These are phyloP conservation scores for Chaetomiaceae sp. DNA, from an alignment of 2,329 filamentous ascomycete genomes.

Conservation along the genomic window DNA sequence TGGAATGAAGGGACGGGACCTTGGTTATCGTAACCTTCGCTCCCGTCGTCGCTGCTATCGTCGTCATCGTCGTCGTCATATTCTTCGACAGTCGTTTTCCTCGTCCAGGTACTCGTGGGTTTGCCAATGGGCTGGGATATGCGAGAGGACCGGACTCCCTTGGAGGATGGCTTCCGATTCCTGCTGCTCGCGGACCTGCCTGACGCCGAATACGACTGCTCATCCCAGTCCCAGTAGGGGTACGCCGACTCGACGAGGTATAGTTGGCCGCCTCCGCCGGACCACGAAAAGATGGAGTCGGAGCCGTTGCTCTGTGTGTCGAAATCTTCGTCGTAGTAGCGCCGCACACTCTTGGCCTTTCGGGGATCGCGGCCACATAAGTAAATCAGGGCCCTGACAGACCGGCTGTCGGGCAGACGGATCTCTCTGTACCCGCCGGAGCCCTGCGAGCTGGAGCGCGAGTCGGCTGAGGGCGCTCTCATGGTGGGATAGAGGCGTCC, in stretches of 20 bases:
- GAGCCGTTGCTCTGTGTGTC: conserved; percentile 22
- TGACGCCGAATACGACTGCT: not conserved
- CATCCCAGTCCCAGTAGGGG: conserved; percentile 11
- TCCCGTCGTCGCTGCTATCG: conserved; percentile 10
- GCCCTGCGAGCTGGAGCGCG: conserved; percentile 13
- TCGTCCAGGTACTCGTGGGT: conserved; percentile 9
- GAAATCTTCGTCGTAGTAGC: conserved; percentile 23
- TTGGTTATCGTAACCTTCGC: conserved; percentile 4
- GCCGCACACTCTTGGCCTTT: conserved; percentile 22
- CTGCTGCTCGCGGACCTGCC: conserved; percentile 9
- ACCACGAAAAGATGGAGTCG: conserved; percentile 16
- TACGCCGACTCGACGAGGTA: conserved; percentile 17
- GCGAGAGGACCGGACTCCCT: conserved; percentile 13
- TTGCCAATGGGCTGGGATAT: conserved; percentile 3
- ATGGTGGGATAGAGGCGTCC: conserved; percentile 7
- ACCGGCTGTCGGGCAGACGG: conserved; percentile 19
- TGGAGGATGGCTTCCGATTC: conserved; percentile 7
- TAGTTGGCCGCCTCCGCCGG: conserved; percentile 13
- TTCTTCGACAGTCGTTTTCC: conserved; percentile 11
- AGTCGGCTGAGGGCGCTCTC: conserved; percentile 17
- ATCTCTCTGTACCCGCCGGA: conserved; percentile 16
- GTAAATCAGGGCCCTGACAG: conserved; percentile 24
- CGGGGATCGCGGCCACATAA: conserved; percentile 23
- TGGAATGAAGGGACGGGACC: not conserved
- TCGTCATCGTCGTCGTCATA: conserved; percentile 18